phyloP scores from a whole-genome alignment of 352 stramenopile genomes.

The Pythium angustatum region DNA sequence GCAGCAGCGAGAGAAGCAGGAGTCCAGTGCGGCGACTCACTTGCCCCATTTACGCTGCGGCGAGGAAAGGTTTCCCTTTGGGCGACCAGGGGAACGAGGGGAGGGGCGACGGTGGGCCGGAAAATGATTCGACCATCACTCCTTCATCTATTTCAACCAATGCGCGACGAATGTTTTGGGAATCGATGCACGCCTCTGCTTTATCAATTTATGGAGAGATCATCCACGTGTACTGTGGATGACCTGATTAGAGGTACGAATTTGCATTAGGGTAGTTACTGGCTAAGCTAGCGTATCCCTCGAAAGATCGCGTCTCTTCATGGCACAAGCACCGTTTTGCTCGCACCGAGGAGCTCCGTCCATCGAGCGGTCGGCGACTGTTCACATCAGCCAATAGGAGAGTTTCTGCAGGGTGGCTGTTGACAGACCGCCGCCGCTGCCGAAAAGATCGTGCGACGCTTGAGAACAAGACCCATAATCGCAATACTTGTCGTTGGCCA shows the following conservation, averaged over 20 bases:
- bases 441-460: too few relatives aligned
- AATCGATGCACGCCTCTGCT: too few relatives aligned
- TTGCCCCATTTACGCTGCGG: not conserved
- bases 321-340: not conserved
- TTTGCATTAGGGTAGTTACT: not conserved
- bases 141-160: too few relatives aligned
- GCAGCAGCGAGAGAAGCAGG: not conserved
- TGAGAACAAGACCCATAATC: too few relatives aligned
- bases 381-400: not conserved
- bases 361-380: conserved; percentile 2
- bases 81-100: not conserved
- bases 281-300: not conserved
- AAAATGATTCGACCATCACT: conserved; percentile 2
- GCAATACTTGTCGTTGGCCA: not conserved
- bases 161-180: not conserved
- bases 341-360: not conserved
- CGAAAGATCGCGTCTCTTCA: conserved; percentile 7
- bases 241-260: not conserved
- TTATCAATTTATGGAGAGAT: not conserved
- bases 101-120: not conserved
- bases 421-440: too few relatives aligned
- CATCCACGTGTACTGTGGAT: not conserved
- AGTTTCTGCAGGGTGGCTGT: too few relatives aligned
- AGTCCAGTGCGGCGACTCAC: not conserved
- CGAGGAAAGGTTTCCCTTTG: not conserved